Conservation (phyloP, 768 basidiomycete genomes). For the Termitomyces sp. region DNA sequence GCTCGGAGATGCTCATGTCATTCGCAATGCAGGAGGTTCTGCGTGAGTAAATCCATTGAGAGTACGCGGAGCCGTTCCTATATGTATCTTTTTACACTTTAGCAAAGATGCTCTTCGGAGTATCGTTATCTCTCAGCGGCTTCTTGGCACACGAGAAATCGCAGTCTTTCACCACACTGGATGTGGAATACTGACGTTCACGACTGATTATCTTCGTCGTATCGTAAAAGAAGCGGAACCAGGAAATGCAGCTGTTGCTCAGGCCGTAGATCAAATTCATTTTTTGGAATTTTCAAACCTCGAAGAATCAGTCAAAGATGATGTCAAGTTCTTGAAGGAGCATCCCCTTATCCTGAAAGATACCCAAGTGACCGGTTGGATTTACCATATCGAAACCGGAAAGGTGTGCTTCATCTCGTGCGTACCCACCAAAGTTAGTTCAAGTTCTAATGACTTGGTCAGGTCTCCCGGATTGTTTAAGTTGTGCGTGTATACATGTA, state of each 20-base stretch:
- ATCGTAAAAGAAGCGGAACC: not conserved
- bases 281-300: constrained; percentile 52
- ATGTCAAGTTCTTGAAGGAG: constrained; percentile 55
- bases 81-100: not conserved
- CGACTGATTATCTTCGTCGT: constrained; percentile 19
- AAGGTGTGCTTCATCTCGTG: not conserved
- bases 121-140: constrained; percentile 69
- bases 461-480: not conserved
- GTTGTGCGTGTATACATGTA: not conserved
- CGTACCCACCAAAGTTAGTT: not conserved
- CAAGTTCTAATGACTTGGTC: not conserved
- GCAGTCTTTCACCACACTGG: constrained; percentile 69
- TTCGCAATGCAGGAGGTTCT: constrained; percentile 69
- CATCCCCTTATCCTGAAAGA: constrained; percentile 53
- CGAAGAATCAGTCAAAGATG: constrained; percentile 52
- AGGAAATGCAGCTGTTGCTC: constrained; percentile 14
- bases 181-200: constrained; percentile 72
- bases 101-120: constrained; percentile 67
- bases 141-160: constrained; percentile 67
- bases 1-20: constrained; percentile 69
- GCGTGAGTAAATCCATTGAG: constrained; percentile 38
- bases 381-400: constrained; percentile 17
- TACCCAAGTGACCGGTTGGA: constrained; percentile 61
- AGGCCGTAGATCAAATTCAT: constrained; percentile 40
- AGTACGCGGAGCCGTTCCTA: not conserved